Percentiles rank a stretch among this genome's conserved stretches.
Conservation (phyloP, 1,139 yeast genomes). For the Geotrichum histeridarum region DNA sequence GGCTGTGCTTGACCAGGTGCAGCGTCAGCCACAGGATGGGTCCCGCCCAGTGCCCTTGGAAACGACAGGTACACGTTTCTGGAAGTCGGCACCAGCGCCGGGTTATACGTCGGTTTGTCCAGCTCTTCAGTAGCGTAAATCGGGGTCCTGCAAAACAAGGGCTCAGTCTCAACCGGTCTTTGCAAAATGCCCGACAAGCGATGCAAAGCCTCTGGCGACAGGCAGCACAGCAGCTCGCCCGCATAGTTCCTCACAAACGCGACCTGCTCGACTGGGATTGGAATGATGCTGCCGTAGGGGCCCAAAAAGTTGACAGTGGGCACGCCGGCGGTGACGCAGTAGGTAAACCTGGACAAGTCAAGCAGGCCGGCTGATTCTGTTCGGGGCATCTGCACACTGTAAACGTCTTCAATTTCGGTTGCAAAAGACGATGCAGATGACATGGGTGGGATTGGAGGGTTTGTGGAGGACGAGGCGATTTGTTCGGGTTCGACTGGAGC, state of each 20-base stretch:
- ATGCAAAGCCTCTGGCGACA: constrained; percentile 15
- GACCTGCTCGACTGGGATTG: constrained; percentile 12
- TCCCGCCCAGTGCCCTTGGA: neutral
- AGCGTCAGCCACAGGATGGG: neutral
- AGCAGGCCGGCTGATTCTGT: constrained; percentile 12
- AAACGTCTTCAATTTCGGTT: neutral
- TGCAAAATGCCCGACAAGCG: constrained; percentile 3
- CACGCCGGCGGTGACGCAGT: neutral
- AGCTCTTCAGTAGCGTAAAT: constrained; percentile 1
- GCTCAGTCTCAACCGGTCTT: constrained; percentile 11
- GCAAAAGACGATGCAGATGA: constrained; percentile 5
- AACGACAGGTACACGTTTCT: constrained; percentile 2
- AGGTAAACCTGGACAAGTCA: constrained; percentile 2
- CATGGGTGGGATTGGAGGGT: neutral
- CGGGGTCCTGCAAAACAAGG: constrained; percentile 11
- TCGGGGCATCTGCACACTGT: neutral
- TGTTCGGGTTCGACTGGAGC: neutral
- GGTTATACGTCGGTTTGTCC: neutral
- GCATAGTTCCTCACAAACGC: constrained; percentile 14
- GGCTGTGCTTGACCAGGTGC: neutral
- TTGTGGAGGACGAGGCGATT: neutral
- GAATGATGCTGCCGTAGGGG: constrained; percentile 8
- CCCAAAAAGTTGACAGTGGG: constrained; percentile 5
- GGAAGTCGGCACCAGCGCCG: neutral
- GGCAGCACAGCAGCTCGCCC: constrained; percentile 16